These are phyloP conservation scores for Cryphonectria carpinicola DNA, from an alignment of 2,329 filamentous ascomycete genomes.

Conservation along the genomic window DNA sequence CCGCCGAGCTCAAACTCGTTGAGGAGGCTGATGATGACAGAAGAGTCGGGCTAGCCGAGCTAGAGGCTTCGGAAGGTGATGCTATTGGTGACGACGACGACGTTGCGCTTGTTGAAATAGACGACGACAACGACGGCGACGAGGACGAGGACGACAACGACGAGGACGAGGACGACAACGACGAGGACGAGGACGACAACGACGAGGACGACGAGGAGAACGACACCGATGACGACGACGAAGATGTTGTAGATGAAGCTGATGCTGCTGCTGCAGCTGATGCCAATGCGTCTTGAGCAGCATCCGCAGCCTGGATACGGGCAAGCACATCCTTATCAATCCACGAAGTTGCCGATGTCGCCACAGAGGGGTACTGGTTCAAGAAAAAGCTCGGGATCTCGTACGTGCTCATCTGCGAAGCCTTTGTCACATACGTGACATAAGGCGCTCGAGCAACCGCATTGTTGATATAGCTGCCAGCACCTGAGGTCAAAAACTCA, in stretches of 20 bases:
- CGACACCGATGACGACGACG: neutral
- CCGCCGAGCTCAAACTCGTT: neutral
- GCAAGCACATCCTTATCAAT: slow-evolving; percentile 41
- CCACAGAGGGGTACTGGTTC: slow-evolving; percentile 39
- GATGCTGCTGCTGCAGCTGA: neutral
- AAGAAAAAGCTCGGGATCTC: slow-evolving; percentile 42
- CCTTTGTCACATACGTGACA: slow-evolving; percentile 39
- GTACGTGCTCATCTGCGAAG: slow-evolving; percentile 40
- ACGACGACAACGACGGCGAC: neutral
- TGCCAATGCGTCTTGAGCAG: slow-evolving; percentile 26
- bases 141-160: no score
- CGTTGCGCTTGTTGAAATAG: neutral
- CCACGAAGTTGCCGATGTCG: slow-evolving; percentile 41
- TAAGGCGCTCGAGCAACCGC: slow-evolving; percentile 39
- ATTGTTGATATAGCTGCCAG: slow-evolving; percentile 45
- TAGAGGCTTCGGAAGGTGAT: neutral
- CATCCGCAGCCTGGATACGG: slow-evolving; percentile 35
- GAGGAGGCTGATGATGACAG: neutral
- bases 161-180: no score
- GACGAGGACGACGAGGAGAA: no score
- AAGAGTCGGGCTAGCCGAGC: neutral
- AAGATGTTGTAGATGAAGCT: neutral
- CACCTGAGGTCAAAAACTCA: slow-evolving; percentile 47
- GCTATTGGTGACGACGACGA: neutral
- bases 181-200: no score